Conservation (phyloP, 805 yeast genomes). For the Starmera dryadoides region DNA sequence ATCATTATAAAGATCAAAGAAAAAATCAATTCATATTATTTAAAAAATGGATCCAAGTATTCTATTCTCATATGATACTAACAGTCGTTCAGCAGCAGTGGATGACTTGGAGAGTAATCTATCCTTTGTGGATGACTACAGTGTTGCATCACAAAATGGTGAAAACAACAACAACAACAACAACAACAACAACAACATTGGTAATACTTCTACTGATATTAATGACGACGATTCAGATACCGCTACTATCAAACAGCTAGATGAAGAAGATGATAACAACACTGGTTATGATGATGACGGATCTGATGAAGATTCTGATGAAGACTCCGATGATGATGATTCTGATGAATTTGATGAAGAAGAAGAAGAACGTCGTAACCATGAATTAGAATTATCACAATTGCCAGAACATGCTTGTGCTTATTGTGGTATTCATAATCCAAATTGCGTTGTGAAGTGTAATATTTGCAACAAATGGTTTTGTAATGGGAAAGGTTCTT, state of each 20-base stretch:
- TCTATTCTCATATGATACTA: slow-evolving; percentile 10
- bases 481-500: slow-evolving; percentile 63
- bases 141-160: not conserved
- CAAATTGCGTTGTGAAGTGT: slow-evolving; percentile 68
- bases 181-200: not conserved
- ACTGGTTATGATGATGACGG: not conserved
- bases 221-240: slow-evolving; percentile 1
- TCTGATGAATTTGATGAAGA: slow-evolving; percentile 2
- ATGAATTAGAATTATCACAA: slow-evolving; percentile 1
- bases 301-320: not conserved
- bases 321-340: not conserved
- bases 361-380: slow-evolving; percentile 1
- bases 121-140: not conserved
- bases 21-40: not conserved
- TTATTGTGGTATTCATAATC: slow-evolving; percentile 69
- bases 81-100: not conserved
- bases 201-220: slow-evolving; percentile 2
- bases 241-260: not conserved
- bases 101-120: slow-evolving; percentile 1
- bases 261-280: not conserved
- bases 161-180: not conserved
- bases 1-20: too few species aligned
- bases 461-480: slow-evolving; percentile 79
- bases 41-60: slow-evolving; percentile 16
- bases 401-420: slow-evolving; percentile 40